Base-by-base conservation (phyloP, 1,284 basidiomycete genomes). In the Rugosomyces carneus region DNA sequence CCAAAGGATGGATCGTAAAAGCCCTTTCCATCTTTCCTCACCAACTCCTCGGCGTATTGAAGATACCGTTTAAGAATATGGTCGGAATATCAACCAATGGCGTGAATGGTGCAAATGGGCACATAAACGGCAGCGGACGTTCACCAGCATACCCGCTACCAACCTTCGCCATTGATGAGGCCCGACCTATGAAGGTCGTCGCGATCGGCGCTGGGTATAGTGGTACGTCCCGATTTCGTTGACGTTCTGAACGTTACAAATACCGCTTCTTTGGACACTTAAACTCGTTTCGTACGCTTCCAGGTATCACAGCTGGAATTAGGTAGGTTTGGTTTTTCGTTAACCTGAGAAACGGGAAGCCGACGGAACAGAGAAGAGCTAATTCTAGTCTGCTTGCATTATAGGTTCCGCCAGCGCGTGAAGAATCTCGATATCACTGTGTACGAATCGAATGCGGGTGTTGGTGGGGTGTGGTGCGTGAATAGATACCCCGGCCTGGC, bases 381-480 rank as follows among this genome's bases (percentile, higher is more conserved):
- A n/a, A n/a, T n/a, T n/a, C 32, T 9, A 13, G n/a, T 39, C 13
- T 36, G 10, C 6, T 24, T 19, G 23, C 32, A 11, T 11, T 8
- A 40, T 35, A 78, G 78, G 26, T 75, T 81, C 50, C 66, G 70
- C 5, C 80, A 81, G 60, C 66, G 65, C 39, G 65, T 81, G 11
- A 66, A 69, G 37, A 80, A 81, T 47, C 53, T 80, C 5, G 64
- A 78, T 18, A 55, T 83, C 6, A 71, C 69, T 0, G 73, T 83
- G n/a, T 83, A 81, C 53, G 80, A 84, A 41, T 75, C 76, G 50
- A 73, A 75, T 47, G 64, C 68, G 3, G 76, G 73, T 1, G 63
- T 84, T 15, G 81, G 80, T 11, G 81, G 81, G 2, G 75, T 78
- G 1, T 83, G 80, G 80, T 66, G 60, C 46, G 52, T 53, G 0